Base-by-base conservation (phyloP, 306 rosid genomes). In the Corylus avellana region DNA sequence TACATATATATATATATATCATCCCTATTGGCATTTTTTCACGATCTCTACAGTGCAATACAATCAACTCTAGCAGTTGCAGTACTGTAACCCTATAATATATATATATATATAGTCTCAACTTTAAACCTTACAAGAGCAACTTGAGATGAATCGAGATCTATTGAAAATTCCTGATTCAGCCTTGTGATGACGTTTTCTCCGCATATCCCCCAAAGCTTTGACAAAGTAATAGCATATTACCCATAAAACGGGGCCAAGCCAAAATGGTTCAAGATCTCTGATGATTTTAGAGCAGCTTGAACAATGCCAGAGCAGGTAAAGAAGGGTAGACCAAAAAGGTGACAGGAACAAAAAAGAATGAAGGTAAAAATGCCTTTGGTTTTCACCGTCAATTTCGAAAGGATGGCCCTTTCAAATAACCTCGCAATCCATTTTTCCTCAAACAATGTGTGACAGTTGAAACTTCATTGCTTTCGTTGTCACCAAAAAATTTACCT, bases 311-410 rank as follows among this genome's bases (percentile, higher is more conserved):
- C 84, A 61, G 54, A 78, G 72, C 75, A 70, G 81, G 51, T 54
- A 50, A 78, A 54, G 70, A 18, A 56, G 79, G 74, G 76, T 66
- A 63, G 74, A 61, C 85, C 79, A 73, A 37, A 73, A 62, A 67
- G 72, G 25, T 72, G 76, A 25, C 76, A 59, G 78, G 63, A 51
- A 75, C 81, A 29, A 71, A 58, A 71, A 73, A 22, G 14, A 68
- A 18, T 18, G 18, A 76, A 64, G 59, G 75, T 66, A 27, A 7
- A 7, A 66, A 66, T 8, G 18, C 76, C 62, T 56, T 9, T 44
- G 42, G 39, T 49, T 42, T 53, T 25, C 51, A 13, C 54, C 54
- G 72, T 53, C 62, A 49, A 75, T 39, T 35, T 64, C 1, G 35
- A 64, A 48, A 16, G 35, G 39, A 59, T 59, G 4, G 47, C 48